Percentiles rank a stretch among this genome's conserved stretches.
Evolutionary conservation across 2,329 filamentous ascomycete genomes (phyloP).

Genomic region (Colletotrichum nymphaeae): DNA sequence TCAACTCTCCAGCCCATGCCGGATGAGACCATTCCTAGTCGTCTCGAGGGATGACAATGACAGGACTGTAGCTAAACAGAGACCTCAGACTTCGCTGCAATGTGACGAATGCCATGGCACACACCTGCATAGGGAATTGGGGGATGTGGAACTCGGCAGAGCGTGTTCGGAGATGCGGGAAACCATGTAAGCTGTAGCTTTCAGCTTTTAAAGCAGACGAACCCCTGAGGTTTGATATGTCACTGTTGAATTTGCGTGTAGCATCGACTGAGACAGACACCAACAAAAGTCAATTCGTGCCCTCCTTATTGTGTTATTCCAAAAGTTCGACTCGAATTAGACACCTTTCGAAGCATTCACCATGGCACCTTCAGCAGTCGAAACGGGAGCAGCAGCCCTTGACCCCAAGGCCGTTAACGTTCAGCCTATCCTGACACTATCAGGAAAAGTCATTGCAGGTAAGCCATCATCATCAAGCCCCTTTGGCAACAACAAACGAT

Average conservation of each 20-base stretch:
- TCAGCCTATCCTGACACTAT: slow-evolving; percentile 41
- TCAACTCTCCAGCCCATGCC: too few species aligned
- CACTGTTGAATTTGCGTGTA: not conserved
- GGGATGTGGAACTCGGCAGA: too few species aligned
- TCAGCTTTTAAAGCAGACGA: not conserved
- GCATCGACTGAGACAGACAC: too few species aligned
- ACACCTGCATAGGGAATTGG: too few species aligned
- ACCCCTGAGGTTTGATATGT: not conserved
- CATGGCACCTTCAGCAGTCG: slow-evolving; percentile 15
- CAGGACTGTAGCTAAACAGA: too few species aligned
- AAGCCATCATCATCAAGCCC: slow-evolving; percentile 25
- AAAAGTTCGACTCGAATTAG: not conserved
- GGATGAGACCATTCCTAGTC: not conserved
- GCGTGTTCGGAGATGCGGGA: too few species aligned
- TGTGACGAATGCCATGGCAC: too few species aligned
- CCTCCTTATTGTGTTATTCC: too few species aligned
- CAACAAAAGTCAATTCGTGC: too few species aligned
- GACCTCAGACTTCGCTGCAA: too few species aligned
- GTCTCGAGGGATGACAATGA: slow-evolving; percentile 14
- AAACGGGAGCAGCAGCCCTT: not conserved
- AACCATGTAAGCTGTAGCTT: too few species aligned
- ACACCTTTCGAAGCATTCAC: not conserved
- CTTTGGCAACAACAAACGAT: too few species aligned
- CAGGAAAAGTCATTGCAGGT: slow-evolving; percentile 52
- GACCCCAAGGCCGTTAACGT: slow-evolving; percentile 8